Conservation (phyloP, 1,284 basidiomycete genomes). For the Apiotrichum akiyoshidainum region DNA sequence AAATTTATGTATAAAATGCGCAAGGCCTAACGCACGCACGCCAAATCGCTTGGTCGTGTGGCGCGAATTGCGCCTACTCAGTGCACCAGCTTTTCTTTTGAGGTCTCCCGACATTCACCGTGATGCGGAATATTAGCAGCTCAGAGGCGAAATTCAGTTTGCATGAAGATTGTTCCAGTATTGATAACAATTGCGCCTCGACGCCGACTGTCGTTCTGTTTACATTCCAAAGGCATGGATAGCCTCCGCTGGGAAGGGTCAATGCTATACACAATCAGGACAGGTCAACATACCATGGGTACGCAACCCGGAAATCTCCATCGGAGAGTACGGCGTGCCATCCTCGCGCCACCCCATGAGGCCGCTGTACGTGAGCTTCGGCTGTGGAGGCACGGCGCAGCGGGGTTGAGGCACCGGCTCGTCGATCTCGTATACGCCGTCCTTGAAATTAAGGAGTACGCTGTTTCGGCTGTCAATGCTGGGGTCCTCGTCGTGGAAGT, state of each 20-base stretch:
- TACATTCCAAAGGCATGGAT: conserved; percentile 9
- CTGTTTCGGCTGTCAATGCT: conserved; percentile 50
- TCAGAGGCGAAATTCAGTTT: no score
- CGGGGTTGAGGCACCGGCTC: conserved; percentile 56
- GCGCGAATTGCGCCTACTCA: no score
- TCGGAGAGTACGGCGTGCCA: conserved; percentile 7
- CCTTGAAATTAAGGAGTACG: conserved; percentile 54
- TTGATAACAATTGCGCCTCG: no score
- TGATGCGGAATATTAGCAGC: no score
- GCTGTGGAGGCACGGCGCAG: conserved; percentile 50
- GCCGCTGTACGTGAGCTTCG: conserved; percentile 11
- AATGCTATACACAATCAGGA: neutral
- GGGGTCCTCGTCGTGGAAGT: conserved; percentile 63
- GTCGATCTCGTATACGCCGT: conserved; percentile 53
- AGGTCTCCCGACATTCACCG: no score
- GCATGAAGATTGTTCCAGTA: no score
- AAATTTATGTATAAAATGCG: no score
- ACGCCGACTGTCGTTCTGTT: no score
- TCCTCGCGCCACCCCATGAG: conserved; percentile 16
- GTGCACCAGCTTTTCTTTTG: no score
- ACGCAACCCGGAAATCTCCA: neutral
- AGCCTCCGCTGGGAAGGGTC: conserved; percentile 1
- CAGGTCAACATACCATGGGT: conserved; percentile 1
- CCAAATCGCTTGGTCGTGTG: no score
- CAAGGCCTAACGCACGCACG: no score